These are phyloP conservation scores for Phlebiopsis gigantea DNA, from an alignment of 768 basidiomycete genomes.

Conservation along the genomic window DNA sequence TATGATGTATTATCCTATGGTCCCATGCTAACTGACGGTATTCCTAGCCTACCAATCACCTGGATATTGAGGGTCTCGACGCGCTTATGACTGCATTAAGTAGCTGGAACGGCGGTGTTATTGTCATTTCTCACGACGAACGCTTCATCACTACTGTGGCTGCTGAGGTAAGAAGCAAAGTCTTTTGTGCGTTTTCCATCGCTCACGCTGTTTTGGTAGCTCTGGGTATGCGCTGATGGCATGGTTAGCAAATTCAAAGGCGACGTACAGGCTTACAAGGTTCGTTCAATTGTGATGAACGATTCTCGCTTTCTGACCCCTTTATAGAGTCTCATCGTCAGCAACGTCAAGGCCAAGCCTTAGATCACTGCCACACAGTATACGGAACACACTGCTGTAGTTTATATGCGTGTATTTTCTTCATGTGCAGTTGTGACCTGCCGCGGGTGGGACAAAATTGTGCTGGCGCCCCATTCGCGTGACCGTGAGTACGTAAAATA, in stretches of 20 bases:
- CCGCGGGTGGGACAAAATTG: no score
- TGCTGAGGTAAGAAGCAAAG: conserved; percentile 58
- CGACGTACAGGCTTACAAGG: conserved; percentile 92
- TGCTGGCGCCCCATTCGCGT: not conserved
- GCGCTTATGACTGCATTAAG: conserved; percentile 82
- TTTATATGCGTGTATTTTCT: not conserved
- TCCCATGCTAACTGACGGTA: not conserved
- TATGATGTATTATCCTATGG: conserved; percentile 67
- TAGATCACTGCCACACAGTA: conserved; percentile 8
- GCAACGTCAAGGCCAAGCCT: conserved; percentile 30
- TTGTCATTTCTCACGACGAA: conserved; percentile 94
- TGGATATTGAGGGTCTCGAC: conserved; percentile 72
- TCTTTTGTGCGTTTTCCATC: conserved; percentile 7
- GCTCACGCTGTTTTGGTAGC: conserved; percentile 34
- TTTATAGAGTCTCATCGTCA: conserved; percentile 57
- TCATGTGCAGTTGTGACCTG: not conserved
- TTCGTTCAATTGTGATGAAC: conserved; percentile 16
- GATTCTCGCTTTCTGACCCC: not conserved
- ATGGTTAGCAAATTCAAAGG: conserved; percentile 81
- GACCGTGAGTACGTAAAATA: not conserved
- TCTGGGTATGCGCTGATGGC: conserved; percentile 90
- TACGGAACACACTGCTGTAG: not conserved
- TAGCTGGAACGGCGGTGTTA: conserved; percentile 87
- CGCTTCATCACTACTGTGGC: conserved; percentile 90
- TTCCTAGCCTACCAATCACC: not conserved